phyloP scores from a whole-genome alignment of 768 basidiomycete genomes.

The Crepidotus variabilis region DNA sequence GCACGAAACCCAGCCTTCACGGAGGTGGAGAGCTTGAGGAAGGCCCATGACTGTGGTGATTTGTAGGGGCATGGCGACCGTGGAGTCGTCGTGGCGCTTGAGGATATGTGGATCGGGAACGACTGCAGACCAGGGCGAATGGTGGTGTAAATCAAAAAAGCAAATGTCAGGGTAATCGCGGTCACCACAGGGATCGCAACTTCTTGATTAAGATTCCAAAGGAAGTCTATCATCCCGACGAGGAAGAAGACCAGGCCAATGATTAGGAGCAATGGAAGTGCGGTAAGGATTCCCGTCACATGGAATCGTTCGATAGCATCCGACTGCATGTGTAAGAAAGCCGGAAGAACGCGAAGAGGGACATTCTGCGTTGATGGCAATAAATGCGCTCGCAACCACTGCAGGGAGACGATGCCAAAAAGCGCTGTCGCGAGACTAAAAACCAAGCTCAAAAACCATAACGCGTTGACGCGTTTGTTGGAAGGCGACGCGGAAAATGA shows the following conservation, averaged over 20 bases:
- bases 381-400: conserved; percentile 21
- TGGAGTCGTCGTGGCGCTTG: neutral
- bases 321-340: conserved; percentile 18
- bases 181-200: conserved; percentile 13
- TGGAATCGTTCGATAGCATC: conserved; percentile 18
- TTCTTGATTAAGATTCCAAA: conserved; percentile 14
- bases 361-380: conserved; percentile 5
- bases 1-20: neutral
- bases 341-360: conserved; percentile 8
- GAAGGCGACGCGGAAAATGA: neutral
- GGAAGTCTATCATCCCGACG: conserved; percentile 18
- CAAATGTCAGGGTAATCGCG: conserved; percentile 10
- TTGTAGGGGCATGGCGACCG: conserved; percentile 11
- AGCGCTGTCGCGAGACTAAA: conserved; percentile 18
- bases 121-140: conserved; percentile 7
- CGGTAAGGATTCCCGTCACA: conserved; percentile 16
- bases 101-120: neutral
- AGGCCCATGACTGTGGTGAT: conserved; percentile 11
- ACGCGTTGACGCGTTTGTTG: conserved; percentile 12
- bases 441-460: conserved; percentile 20
- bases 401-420: conserved; percentile 19
- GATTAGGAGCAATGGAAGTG: conserved; percentile 22
- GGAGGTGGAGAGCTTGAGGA: conserved; percentile 1
- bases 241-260: conserved; percentile 22
- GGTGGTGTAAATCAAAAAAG: conserved; percentile 16